These are phyloP conservation scores for Microdochium bolleyi DNA, from an alignment of 2,329 filamentous ascomycete genomes.

Conservation along the genomic window DNA sequence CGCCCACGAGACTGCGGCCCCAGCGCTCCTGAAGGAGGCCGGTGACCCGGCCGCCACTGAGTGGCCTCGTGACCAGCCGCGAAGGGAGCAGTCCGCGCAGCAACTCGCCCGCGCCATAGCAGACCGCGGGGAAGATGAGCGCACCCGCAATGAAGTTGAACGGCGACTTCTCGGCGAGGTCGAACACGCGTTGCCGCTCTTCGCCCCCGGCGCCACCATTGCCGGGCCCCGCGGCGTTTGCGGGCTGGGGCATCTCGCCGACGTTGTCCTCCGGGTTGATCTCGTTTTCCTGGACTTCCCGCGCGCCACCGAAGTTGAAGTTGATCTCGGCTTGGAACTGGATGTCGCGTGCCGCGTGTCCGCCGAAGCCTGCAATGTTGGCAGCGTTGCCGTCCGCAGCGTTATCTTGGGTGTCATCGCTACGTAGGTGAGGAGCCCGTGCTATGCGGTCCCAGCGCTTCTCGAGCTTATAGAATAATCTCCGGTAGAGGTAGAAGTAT, in stretches of 20 bases:
- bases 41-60: conserved; percentile 23
- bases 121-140: conserved; percentile 75
- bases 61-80: conserved; percentile 49
- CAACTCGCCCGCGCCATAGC: conserved; percentile 68
- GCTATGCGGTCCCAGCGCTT: conserved; percentile 38
- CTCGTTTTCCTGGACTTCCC: conserved; percentile 2
- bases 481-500: conserved; percentile 37
- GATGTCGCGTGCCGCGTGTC: conserved; percentile 1
- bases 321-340: conserved; percentile 10
- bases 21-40: conserved; percentile 76
- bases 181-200: conserved; percentile 7
- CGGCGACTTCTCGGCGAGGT: conserved; percentile 6
- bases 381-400: neutral
- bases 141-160: conserved; percentile 42
- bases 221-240: neutral
- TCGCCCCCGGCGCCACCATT: conserved; percentile 10
- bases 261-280: conserved; percentile 9
- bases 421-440: conserved; percentile 20
- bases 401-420: conserved; percentile 1
- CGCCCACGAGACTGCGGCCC: conserved; percentile 83
- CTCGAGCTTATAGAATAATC: conserved; percentile 38
- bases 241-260: neutral
- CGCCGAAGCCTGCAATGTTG: neutral
- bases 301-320: conserved; percentile 9
- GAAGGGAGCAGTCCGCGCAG: conserved; percentile 61